Conservation (phyloP, 176 grass and related monocot genomes). For the Poa pratensis region DNA sequence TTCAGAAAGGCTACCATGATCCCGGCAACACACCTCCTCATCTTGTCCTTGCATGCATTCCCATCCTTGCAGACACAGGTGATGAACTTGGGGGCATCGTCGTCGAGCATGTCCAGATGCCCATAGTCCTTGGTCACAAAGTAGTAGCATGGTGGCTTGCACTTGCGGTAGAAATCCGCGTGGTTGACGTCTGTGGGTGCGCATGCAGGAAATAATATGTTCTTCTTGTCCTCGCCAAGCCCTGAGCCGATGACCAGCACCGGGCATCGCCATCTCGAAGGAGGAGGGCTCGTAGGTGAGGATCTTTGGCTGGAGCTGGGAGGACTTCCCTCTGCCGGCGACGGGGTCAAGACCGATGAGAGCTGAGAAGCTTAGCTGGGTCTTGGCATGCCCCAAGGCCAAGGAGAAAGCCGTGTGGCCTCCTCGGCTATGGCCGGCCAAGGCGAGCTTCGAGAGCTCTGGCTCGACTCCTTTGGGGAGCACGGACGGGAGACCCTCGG, state of each 20-base stretch:
- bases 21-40: slow-evolving; percentile 58
- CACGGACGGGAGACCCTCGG: slow-evolving; percentile 29
- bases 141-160: slow-evolving; percentile 59
- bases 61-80: slow-evolving; percentile 61
- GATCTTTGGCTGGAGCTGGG: slow-evolving; percentile 44
- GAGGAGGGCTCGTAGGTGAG: slow-evolving; percentile 57
- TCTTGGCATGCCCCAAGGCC: slow-evolving; percentile 47
- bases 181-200: slow-evolving; percentile 61
- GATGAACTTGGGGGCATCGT: slow-evolving; percentile 43
- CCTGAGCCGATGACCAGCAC: slow-evolving; percentile 60
- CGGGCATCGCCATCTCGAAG: slow-evolving; percentile 39
- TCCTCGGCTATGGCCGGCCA: slow-evolving; percentile 66
- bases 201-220: slow-evolving; percentile 45
- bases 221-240: slow-evolving; percentile 53
- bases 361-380: slow-evolving; percentile 39
- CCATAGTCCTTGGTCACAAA: slow-evolving; percentile 61
- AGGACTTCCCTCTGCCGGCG: slow-evolving; percentile 24
- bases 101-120: slow-evolving; percentile 63
- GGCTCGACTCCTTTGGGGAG: slow-evolving; percentile 49
- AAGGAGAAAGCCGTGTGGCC: slow-evolving; percentile 63
- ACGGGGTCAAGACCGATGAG: slow-evolving; percentile 66
- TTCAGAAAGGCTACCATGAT: slow-evolving; percentile 58
- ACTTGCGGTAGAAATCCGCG: slow-evolving; percentile 59
- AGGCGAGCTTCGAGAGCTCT: slow-evolving; percentile 46
- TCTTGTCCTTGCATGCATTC: slow-evolving; percentile 48